Base-by-base conservation (phyloP, 257 asterid species). In the Solanum verrucosum region DNA sequence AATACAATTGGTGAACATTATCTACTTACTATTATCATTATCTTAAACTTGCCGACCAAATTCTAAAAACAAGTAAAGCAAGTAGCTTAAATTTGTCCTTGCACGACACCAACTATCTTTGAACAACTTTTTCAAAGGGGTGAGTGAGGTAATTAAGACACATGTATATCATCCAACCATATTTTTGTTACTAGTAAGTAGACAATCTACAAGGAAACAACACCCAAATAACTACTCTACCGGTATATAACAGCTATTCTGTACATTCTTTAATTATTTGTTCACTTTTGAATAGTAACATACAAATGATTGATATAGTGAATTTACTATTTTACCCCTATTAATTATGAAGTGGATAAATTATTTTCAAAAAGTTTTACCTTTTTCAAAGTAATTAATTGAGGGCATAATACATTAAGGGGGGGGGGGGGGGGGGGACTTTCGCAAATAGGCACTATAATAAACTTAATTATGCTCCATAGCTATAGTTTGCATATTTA, bases 261-360 rank as follows among this genome's bases (percentile, higher is more conserved):
- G 5, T 1, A 0, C 0, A 1, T 46, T 0, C 2, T 14, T 0
- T 14, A 46, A 46, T 46, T 46, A 13, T 1, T 14, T 46, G 0
- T 46, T 1, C 13, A 40, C 0, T 40, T 40, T 40, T 40, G 13
- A 40, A 40, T 40, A 40, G 4, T 40, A 40, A 40, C 46, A 40
- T 40, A 40, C 4, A 40, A 46, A 46, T 46, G 1, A 13, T 13
- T 46, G 6, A 46, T 0, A 46, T 46, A 14, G 2, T 46, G 0
- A 46, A 0, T 46, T 13, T 12, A 46, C 0, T 4, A 13, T 13
- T 13, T 46, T 46, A 46, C 0, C 5, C 6, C 6, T 46, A 46
- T 46, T 13, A 46, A 13, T 13, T 1, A 46, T 46, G 1, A 46
- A 13, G 1, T 4, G 6, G 5, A 4, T 46, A 0, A 13, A 13